These are phyloP conservation scores for Aspergillus fructus DNA, from an alignment of 2,329 filamentous ascomycete species.

Conservation along the genomic window DNA sequence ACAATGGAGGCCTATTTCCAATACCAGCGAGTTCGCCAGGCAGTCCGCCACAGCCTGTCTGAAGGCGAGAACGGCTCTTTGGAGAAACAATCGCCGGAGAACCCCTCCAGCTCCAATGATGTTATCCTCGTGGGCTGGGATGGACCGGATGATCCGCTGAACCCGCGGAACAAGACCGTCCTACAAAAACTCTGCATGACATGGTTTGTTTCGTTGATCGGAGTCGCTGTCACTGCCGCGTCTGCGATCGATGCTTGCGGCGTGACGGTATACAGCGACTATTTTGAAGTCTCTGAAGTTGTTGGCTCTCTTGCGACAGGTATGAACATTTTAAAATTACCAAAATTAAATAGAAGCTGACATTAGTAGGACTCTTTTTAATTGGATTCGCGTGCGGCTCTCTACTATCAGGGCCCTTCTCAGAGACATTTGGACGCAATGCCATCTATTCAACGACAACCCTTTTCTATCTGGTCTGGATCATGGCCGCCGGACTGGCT, in stretches of 20 bases:
- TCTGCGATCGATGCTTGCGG: conserved; percentile 50
- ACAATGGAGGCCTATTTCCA: conserved; percentile 22
- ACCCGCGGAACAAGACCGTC: conserved; percentile 38
- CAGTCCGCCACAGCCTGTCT: conserved; percentile 13
- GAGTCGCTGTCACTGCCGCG: conserved; percentile 51
- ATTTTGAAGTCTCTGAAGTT: conserved; percentile 50
- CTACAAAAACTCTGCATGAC: conserved; percentile 38
- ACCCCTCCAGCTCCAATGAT: too few relatives aligned
- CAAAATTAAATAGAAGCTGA: too few relatives aligned
- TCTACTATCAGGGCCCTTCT: conserved; percentile 50
- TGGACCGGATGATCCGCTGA: conserved; percentile 34
- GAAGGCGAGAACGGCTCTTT: not conserved
- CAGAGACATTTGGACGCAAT: conserved; percentile 50
- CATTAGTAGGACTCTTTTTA: conserved; percentile 21
- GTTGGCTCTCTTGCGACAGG: conserved; percentile 50
- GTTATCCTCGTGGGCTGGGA: conserved; percentile 36
- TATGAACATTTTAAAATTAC: too few relatives aligned
- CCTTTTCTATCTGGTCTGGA: conserved; percentile 48
- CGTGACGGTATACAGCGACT: conserved; percentile 42
- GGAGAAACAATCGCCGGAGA: not conserved
- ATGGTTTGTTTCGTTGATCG: conserved; percentile 49
- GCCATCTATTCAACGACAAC: conserved; percentile 50
- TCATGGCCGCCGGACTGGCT: conserved; percentile 49
- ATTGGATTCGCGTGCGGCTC: conserved; percentile 50
- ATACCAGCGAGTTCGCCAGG: conserved; percentile 14